Percentiles rank a stretch among this genome's conserved stretches.
phyloP scores from a whole-genome alignment of 345 rosid species.

The Draba incana region DNA sequence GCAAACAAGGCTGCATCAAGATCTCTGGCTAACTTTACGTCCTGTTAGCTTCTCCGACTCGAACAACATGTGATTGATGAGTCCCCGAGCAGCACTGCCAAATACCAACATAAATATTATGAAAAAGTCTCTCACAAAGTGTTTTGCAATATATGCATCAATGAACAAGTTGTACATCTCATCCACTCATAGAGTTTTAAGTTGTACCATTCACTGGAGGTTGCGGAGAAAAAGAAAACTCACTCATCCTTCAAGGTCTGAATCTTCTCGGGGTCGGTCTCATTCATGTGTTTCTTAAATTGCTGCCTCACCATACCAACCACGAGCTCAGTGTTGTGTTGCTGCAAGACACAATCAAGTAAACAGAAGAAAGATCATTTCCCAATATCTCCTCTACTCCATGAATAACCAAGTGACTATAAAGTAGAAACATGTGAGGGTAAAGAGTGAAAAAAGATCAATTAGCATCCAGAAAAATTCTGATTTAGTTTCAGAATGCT shows the following conservation, averaged over 20 bases:
- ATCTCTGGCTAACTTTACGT: slow-evolving; percentile 66
- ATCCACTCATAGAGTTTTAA: no score
- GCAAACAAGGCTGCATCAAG: slow-evolving; percentile 34
- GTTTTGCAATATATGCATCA: slow-evolving; percentile 3
- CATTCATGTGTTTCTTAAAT: slow-evolving; percentile 77
- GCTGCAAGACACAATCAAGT: slow-evolving; percentile 51
- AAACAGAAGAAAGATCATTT: slow-evolving; percentile 1
- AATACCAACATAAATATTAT: slow-evolving; percentile 10
- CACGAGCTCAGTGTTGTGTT: slow-evolving; percentile 81
- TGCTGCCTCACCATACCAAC: slow-evolving; percentile 88
- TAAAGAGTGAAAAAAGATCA: background rate
- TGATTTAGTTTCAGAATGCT: background rate
- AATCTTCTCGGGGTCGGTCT: slow-evolving; percentile 88
- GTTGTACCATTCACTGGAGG: slow-evolving; percentile 17
- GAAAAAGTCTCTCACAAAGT: no score
- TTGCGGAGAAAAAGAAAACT: slow-evolving; percentile 39
- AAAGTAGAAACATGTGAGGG: background rate
- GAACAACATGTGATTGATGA: slow-evolving; percentile 82
- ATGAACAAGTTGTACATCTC: background rate
- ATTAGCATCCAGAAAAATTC: background rate
- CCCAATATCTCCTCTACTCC: background rate
- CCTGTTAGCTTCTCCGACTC: slow-evolving; percentile 84
- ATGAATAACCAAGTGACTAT: slow-evolving; percentile 1
- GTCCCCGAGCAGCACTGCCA: slow-evolving; percentile 96
- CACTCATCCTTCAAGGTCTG: slow-evolving; percentile 90